phyloP scores from a whole-genome alignment of 1,139 yeast species.

The Yamadazyma trypodendri region DNA sequence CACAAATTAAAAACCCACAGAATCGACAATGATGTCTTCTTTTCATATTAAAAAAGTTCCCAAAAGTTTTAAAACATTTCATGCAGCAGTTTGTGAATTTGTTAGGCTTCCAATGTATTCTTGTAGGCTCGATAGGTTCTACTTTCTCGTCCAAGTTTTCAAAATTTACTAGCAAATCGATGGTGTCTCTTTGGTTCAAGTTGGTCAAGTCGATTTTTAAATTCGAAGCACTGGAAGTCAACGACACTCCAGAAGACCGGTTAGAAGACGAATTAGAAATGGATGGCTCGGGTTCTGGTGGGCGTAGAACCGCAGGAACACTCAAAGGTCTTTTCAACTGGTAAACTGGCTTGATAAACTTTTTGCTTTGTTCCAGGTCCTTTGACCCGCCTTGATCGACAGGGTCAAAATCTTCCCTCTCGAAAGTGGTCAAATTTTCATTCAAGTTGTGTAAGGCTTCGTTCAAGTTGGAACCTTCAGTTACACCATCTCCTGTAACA shows the following conservation, averaged over 20 bases:
- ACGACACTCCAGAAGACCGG: conserved; percentile 1
- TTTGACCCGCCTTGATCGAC: neutral
- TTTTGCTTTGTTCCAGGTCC: neutral
- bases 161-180: conserved; percentile 2
- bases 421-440: conserved; percentile 21
- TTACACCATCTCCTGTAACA: conserved; percentile 6
- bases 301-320: conserved; percentile 45
- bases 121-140: conserved; percentile 34
- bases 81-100: conserved; percentile 38
- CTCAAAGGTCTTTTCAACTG: conserved; percentile 40
- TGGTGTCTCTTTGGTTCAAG: conserved; percentile 3
- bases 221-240: neutral
- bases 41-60: conserved; percentile 28
- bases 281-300: conserved; percentile 13
- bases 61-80: conserved; percentile 40
- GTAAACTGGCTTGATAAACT: conserved; percentile 26
- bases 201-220: conserved; percentile 2
- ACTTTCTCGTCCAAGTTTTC: conserved; percentile 2
- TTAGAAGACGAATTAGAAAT: conserved; percentile 1
- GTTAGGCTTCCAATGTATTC: conserved; percentile 44
- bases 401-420: conserved; percentile 7
- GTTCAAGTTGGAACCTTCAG: conserved; percentile 11
- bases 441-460: conserved; percentile 27
- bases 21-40: conserved; percentile 47
- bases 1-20: conserved; percentile 42